Base-by-base conservation (phyloP, 2,329 filamentous ascomycete genomes). In the Dothiorella sarmentorum region DNA sequence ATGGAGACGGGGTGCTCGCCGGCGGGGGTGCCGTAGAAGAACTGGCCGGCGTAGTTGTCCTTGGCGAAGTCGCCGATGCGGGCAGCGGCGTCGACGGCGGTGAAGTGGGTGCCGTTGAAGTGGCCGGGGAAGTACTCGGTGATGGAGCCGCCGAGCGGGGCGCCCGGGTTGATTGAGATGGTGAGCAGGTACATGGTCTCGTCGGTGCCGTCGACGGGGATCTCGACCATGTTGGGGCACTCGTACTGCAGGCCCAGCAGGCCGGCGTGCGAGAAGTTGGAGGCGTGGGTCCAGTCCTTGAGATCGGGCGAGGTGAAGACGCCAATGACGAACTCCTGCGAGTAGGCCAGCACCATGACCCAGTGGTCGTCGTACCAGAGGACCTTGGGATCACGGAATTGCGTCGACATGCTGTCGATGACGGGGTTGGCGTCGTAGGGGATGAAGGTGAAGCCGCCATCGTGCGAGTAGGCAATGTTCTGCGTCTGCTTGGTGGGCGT, bases 321-420 rank as follows among this genome's bases (percentile, higher is more conserved):
- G n/a, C 81, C 83, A 43, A 88, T 75, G 9, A 75, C 72, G 61
- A 82, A 85, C 35, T 85, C 83, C 33, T 77, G 70, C 29, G 80
- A 69, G 58, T 82, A 85, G 0, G 83, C 75, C 2, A 85, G 63
- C 0, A 79, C 76, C 78, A 84, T 82, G 37, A 84, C 80, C 85
- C 85, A 87, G 17, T 76, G 71, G 9, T 71, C 68, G 1, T 77
- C 71, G 61, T 85, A 80, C 75, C 83, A 82, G 43, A 85, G 75
- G 2, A 88, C 84, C 64, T 87, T 85, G 1, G 86, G 85, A 62
- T 88, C 85, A 22, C 85, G 81, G 73, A 88, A 88, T 62, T 85
- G 78, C 5, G 70, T 75, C 17, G 80, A 77, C 59, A 75, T 75
- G 66, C 80, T 79, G 62, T 76, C 69, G 42, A 88, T 80, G 15